A percentile compares a stretch with the other conserved stretches of the same genome.
Conservation (phyloP, 805 yeast species). For the Yamadazyma sp. region DNA sequence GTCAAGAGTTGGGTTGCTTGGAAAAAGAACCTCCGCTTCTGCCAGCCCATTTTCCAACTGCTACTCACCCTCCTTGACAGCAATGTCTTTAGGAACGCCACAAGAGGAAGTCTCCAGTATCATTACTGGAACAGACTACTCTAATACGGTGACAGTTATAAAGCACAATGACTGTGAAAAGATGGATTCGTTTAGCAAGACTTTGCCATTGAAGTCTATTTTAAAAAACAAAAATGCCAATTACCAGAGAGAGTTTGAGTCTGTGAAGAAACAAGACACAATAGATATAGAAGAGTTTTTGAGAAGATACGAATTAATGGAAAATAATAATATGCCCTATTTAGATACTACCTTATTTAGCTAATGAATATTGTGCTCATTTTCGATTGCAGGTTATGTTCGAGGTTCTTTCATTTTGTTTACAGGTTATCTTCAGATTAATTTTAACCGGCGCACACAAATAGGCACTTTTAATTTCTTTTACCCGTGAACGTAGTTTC, state of each 20-base stretch:
- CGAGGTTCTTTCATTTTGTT: too few relatives aligned
- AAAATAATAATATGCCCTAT: too few relatives aligned
- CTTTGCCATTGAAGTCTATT: conserved; percentile 21
- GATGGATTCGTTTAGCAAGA: neutral
- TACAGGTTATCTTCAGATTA: too few relatives aligned
- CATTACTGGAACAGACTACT: too few relatives aligned
- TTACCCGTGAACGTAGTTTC: neutral
- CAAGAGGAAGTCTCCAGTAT: neutral
- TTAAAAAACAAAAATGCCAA: conserved; percentile 27
- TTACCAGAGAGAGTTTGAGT: conserved; percentile 20
- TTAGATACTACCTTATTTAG: too few relatives aligned
- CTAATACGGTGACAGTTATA: neutral
- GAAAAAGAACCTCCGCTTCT: neutral
- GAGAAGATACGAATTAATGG: conserved; percentile 16
- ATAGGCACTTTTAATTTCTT: conserved; percentile 12
- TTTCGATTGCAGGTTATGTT: too few relatives aligned
- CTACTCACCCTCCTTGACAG: neutral
- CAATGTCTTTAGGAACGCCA: neutral
- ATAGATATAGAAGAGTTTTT: conserved; percentile 21
- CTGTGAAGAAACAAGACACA: conserved; percentile 17
- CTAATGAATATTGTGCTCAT: too few relatives aligned
- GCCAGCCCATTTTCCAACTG: too few relatives aligned
- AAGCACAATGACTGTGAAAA: neutral
- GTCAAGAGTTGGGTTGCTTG: neutral
- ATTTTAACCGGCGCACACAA: too few relatives aligned